Evolutionary conservation across 768 basidiomycete species (phyloP), one percentile per base, ranked within the genome.

Genomic region (Boletus pseudo-olivaceus): DNA sequence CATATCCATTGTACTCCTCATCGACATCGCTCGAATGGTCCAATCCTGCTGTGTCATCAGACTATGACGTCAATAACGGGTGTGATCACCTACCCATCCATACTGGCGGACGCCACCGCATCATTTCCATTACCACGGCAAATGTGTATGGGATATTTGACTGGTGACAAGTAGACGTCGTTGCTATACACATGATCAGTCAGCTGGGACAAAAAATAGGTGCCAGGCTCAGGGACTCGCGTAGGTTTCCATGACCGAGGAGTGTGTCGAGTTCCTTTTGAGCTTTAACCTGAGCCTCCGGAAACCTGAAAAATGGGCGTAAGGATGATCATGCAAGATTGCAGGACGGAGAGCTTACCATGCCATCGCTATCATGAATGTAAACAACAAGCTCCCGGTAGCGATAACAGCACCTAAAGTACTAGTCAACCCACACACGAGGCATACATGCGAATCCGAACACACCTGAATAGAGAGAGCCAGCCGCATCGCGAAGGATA

Each of bases 311-410:
- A 27, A 19, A n/a, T 12, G 23, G n/a, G 14, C 12, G 11, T 48
- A 26, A 48, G 17, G 35, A 8, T 8, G 34, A 27, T 7, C 10
- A 5, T n/a, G 11, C 15, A 4, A 23, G 19, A 37, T n/a, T 5
- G 5, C 17, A 12, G 3, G 7, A 48, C 23, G 23, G 23, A 12
- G 14, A 29, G 8, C 10, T 46, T 33, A 53, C 51, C 51, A 53
- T 46, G 51, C 51, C 51, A 53, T 53, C 2, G 51, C 35, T 37
- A 53, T 37, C 51, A 53, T 46, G 51, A 53, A 53, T 17, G 51
- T 53, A 26, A 53, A 45, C 39, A 53, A 15, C 29, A 53, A 33
- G 17, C 35, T 45, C 7, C 51, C 51, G 15, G 51, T 53, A 30
- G 51, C 51, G 37, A 53, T 53, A 39, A 53, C 44, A 32, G 51